Conservation (phyloP, 139 green algal genomes). For the Micromonas commoda region DNA sequence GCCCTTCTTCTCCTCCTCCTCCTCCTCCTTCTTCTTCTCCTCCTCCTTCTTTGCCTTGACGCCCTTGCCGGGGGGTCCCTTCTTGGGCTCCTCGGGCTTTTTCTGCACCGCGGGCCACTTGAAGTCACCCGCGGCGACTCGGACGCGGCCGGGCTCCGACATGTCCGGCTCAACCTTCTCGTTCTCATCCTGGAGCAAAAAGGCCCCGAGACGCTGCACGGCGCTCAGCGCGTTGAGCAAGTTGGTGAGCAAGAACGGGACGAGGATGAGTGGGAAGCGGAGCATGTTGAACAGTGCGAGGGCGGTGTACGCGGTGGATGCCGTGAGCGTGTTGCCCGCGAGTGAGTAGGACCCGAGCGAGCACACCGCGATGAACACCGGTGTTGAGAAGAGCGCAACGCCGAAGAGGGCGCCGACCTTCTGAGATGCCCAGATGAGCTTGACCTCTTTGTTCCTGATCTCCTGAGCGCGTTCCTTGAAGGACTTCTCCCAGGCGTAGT, state of each 20-base stretch:
- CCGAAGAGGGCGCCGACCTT: constrained; percentile 31
- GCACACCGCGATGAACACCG: constrained; percentile 57
- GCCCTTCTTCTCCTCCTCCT: constrained; percentile 33
- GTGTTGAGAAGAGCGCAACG: constrained; percentile 36
- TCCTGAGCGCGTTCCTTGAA: constrained; percentile 12
- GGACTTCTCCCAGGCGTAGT: constrained; percentile 45
- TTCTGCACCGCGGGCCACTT: constrained; percentile 4
- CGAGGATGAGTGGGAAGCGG: constrained; percentile 83
- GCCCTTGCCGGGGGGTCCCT: neutral
- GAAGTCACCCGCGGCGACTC: constrained; percentile 3
- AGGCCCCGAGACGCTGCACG: constrained; percentile 45
- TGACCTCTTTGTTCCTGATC: constrained; percentile 13
- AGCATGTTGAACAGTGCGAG: constrained; percentile 87
- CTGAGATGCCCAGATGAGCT: constrained; percentile 15
- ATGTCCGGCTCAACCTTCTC: constrained; percentile 37
- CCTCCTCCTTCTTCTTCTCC: constrained; percentile 8
- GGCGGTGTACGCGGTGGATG: constrained; percentile 83
- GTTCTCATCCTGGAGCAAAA: constrained; percentile 50
- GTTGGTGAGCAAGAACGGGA: constrained; percentile 56
- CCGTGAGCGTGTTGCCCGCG: constrained; percentile 54
- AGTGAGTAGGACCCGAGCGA: constrained; percentile 70
- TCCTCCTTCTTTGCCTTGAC: constrained; percentile 26
- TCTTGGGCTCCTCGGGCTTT: neutral
- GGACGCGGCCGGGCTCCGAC: neutral
- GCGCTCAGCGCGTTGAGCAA: constrained; percentile 51